Conservation (phyloP, 225 moss, liverwort and hornwort genomes). For the Anthoceros angustus region DNA sequence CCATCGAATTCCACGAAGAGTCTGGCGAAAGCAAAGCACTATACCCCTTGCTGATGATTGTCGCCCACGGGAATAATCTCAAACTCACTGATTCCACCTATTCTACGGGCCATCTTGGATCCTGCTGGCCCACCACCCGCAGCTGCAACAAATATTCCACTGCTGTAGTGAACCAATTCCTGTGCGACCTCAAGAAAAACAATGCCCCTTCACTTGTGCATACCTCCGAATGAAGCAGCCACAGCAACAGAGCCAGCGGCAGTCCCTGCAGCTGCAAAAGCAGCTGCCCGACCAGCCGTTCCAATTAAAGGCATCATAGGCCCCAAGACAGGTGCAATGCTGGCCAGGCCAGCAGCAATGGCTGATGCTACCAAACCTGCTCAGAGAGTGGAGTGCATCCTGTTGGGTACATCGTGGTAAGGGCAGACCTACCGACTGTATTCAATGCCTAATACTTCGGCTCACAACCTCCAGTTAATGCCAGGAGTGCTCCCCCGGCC, state of each 20-base stretch:
- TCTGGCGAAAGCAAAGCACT: too few species aligned
- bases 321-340: slow-evolving; percentile 40
- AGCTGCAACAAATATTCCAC: too few species aligned
- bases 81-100: slow-evolving; percentile 82
- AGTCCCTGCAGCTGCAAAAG: slow-evolving; percentile 57
- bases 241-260: slow-evolving; percentile 89
- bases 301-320: slow-evolving; percentile 43
- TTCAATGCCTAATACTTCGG: background rate
- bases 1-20: too few species aligned
- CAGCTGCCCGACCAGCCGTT: slow-evolving; percentile 62
- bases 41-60: slow-evolving; percentile 93
- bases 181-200: background rate
- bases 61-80: slow-evolving; percentile 57
- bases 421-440: background rate
- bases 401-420: background rate
- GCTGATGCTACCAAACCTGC: slow-evolving; percentile 81
- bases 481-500: slow-evolving; percentile 74
- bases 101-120: slow-evolving; percentile 72
- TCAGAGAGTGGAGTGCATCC: background rate
- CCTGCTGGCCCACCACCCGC: too few species aligned
- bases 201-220: background rate
- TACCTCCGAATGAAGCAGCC: slow-evolving; percentile 97
- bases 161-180: too few species aligned
- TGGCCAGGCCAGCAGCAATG: slow-evolving; percentile 76
- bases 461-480: slow-evolving; percentile 86